These are phyloP conservation scores for Bryoerythrophyllum caledonicum DNA, from an alignment of 225 moss, liverwort and hornwort species.

Conservation along the genomic window DNA sequence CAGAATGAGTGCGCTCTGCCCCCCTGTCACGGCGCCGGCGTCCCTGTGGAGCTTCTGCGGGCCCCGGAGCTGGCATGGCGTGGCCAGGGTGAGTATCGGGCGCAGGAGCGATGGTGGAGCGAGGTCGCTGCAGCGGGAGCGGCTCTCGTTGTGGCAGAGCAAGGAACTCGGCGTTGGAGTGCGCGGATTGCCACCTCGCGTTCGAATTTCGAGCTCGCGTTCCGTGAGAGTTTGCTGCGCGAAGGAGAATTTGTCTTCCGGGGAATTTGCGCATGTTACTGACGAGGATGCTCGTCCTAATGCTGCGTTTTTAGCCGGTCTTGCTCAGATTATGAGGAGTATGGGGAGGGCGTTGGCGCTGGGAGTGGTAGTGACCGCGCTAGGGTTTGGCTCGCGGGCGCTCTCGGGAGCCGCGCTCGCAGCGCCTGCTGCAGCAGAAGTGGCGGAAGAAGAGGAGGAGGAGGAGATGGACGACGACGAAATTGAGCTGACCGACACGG, in stretches of 20 bases:
- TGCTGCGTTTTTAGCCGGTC: constrained; percentile 20
- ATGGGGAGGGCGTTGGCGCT: constrained; percentile 64
- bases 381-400: constrained; percentile 53
- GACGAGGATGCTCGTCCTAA: not conserved
- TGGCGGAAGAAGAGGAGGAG: constrained; percentile 23
- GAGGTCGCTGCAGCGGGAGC: constrained; percentile 7
- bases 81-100: not conserved
- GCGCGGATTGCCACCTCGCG: constrained; percentile 27
- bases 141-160: constrained; percentile 24
- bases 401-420: constrained; percentile 55
- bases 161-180: constrained; percentile 16
- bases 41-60: constrained; percentile 50
- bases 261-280: constrained; percentile 8
- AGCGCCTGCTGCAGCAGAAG: constrained; percentile 44
- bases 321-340: constrained; percentile 37
- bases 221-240: constrained; percentile 5
- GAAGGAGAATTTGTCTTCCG: constrained; percentile 17
- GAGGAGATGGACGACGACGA: constrained; percentile 17
- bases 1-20: constrained; percentile 53
- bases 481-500: constrained; percentile 39
- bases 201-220: constrained; percentile 14
- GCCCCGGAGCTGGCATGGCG: not conserved
- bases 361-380: constrained; percentile 55
- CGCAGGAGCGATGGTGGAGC: constrained; percentile 16
- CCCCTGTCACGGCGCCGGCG: constrained; percentile 40